Base-by-base conservation (phyloP, 805 yeast species). In the Cyberlindnera xylosilytica region DNA sequence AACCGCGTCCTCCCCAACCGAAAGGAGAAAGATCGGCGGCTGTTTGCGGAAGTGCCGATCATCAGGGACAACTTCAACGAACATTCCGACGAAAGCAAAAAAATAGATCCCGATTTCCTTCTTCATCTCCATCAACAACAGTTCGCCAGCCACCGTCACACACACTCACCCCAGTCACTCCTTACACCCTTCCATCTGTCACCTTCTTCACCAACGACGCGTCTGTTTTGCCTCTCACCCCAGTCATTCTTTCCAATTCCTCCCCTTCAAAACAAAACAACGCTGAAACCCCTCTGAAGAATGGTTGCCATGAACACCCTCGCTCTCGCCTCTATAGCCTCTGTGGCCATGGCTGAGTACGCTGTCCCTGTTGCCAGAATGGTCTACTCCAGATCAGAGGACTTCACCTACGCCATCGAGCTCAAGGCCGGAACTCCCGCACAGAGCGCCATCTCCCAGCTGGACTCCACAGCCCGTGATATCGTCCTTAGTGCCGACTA, bases 401-500 rank as follows among this genome's bases (percentile, higher is more conserved):
- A 45, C 27, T 39, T 45, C 32, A 35, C 38, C 2, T 41, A 26
- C 17, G 49, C 41, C 6, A 33, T 36, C 10, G 37, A 38, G n/a
- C 46, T 47, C 8, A 16, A 36, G 10, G 47, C 44, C 4, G 51
- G 51, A 2, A 17, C 44, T 7, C 51, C 48, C 4, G 24, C 26
- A 16, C 51, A 47, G 39, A 33, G 24, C 4, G 2, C 44, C 6
- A n/a, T 39, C 6, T 41, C 42, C 18, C 45, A 41, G 29, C 23
- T 44, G 5, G 48, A 47, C 23, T 41, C 46, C 2, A 36, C 33
- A 8, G 42, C 40, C 16, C 45, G 48, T 32, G 51, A 47, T 28
- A 44, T 44, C 13, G 38, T 44, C 9, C 42, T 44, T 6, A 41
- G 48, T 7, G n/a, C 39, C 2, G 35, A 33, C 23, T 44, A 34